Conservation (phyloP, 805 yeast species). For the Ogataea populi-albae region DNA sequence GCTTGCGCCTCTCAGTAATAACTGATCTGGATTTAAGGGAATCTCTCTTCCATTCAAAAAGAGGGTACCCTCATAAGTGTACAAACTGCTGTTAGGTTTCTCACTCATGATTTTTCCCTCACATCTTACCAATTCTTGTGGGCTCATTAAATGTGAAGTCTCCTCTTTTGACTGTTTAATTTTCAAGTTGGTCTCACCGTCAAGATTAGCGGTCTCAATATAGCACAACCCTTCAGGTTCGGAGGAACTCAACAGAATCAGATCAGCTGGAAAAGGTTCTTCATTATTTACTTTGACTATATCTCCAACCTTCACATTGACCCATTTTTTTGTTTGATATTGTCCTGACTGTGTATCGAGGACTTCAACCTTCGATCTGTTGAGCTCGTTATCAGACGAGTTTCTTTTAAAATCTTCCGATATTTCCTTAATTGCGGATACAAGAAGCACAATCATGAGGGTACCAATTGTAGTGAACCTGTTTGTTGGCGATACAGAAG, state of each 20-base stretch:
- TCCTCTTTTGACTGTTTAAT: constrained; percentile 86
- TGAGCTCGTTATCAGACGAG: constrained; percentile 83
- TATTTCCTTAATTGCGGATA: constrained; percentile 89
- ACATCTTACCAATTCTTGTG: constrained; percentile 51
- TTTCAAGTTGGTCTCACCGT: constrained; percentile 95
- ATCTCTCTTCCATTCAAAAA: constrained; percentile 54
- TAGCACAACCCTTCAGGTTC: constrained; percentile 98
- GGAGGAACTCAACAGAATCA: constrained; percentile 80
- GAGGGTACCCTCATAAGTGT: constrained; percentile 91
- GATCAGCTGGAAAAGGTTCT: constrained; percentile 92
- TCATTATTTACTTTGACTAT: constrained; percentile 80
- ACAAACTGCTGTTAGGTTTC: constrained; percentile 89
- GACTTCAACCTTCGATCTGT: constrained; percentile 66
- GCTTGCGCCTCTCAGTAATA: constrained; percentile 92
- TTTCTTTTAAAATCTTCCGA: constrained; percentile 89
- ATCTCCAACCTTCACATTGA: constrained; percentile 87
- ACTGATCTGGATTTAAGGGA: constrained; percentile 85
- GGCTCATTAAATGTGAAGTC: constrained; percentile 69
- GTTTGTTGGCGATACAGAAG: constrained; percentile 93
- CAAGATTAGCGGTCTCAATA: constrained; percentile 95
- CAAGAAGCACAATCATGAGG: constrained; percentile 73
- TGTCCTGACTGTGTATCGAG: constrained; percentile 55
- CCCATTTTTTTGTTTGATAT: constrained; percentile 74
- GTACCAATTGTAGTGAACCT: constrained; percentile 95
- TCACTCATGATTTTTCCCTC: constrained; percentile 73